Conservation (phyloP, 1,284 basidiomycete species). For the Cryptococcus sp. region DNA sequence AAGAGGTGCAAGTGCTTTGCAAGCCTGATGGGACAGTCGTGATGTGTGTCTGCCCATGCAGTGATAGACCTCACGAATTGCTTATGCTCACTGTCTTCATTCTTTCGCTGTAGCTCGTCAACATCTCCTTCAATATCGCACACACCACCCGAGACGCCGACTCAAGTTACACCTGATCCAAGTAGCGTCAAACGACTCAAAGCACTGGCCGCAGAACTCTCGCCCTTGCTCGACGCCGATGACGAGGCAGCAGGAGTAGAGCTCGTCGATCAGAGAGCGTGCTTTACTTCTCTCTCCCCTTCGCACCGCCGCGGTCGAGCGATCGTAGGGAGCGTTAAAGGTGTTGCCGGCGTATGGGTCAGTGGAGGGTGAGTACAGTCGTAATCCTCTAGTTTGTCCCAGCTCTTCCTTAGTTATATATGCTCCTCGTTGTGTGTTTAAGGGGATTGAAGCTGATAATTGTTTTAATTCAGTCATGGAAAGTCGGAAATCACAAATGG, state of each 20-base stretch:
- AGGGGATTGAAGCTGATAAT: background rate
- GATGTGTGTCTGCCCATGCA: constrained; percentile 18
- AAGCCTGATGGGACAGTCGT: constrained; percentile 37
- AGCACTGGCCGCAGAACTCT: constrained; percentile 48
- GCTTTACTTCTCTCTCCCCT: constrained; percentile 33
- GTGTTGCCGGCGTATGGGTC: constrained; percentile 47
- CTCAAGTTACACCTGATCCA: background rate
- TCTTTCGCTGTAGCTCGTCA: no score
- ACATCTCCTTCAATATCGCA: no score
- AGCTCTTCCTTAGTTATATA: background rate
- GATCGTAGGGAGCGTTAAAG: constrained; percentile 50
- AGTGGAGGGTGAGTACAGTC: constrained; percentile 42
- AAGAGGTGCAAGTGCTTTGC: constrained; percentile 52
- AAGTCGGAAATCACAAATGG: background rate
- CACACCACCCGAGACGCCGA: no score
- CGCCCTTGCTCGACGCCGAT: constrained; percentile 6
- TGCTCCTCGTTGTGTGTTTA: background rate
- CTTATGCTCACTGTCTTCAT: no score
- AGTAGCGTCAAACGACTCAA: constrained; percentile 48
- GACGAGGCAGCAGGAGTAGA: no score
- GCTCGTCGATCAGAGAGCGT: background rate
- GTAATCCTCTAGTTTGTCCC: no score
- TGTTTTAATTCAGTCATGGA: no score
- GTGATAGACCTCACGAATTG: no score
- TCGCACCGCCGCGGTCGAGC: constrained; percentile 41